These are phyloP conservation scores for Hypsizygus ulmarius DNA, from an alignment of 1,284 basidiomycete species.

Conservation along the genomic window DNA sequence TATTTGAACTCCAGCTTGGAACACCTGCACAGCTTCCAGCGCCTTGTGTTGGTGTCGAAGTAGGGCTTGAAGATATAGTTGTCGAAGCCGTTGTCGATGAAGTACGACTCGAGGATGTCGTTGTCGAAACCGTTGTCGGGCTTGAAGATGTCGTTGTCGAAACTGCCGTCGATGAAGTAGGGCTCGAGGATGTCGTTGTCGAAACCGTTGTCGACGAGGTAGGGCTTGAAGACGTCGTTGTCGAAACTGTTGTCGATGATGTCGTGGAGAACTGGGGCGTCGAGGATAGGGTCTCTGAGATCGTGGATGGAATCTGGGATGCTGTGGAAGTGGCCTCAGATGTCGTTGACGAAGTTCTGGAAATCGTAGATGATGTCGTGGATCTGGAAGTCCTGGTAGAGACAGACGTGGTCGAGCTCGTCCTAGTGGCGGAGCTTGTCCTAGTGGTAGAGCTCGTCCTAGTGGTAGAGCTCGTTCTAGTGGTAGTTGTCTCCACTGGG, in stretches of 20 bases:
- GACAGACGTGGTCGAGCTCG: neutral
- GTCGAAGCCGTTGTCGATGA: conserved; percentile 1
- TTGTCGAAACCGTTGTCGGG: too few relatives aligned
- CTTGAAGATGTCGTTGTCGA: neutral
- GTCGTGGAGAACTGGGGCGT: too few relatives aligned
- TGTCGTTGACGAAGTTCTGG: conserved; percentile 24
- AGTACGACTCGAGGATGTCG: neutral
- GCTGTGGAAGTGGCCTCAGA: conserved; percentile 25
- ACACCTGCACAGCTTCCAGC: conserved; percentile 46
- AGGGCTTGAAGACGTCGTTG: conserved; percentile 1
- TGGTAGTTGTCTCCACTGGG: neutral
- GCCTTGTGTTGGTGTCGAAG: conserved; percentile 12
- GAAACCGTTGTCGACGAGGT: too few relatives aligned
- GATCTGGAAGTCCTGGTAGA: neutral
- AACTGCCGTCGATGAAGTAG: neutral
- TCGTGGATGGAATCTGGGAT: conserved; percentile 22
- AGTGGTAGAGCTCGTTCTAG: neutral
- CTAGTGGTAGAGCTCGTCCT: neutral
- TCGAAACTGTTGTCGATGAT: neutral
- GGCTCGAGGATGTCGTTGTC: neutral
- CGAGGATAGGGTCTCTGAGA: neutral
- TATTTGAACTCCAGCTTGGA: conserved; percentile 41
- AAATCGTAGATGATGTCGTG: conserved; percentile 15
- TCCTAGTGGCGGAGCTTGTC: neutral
- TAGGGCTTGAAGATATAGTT: conserved; percentile 1